Evolutionary conservation across 2,329 filamentous ascomycete genomes (phyloP).

Genomic region (Knoxdaviesia proteae): DNA sequence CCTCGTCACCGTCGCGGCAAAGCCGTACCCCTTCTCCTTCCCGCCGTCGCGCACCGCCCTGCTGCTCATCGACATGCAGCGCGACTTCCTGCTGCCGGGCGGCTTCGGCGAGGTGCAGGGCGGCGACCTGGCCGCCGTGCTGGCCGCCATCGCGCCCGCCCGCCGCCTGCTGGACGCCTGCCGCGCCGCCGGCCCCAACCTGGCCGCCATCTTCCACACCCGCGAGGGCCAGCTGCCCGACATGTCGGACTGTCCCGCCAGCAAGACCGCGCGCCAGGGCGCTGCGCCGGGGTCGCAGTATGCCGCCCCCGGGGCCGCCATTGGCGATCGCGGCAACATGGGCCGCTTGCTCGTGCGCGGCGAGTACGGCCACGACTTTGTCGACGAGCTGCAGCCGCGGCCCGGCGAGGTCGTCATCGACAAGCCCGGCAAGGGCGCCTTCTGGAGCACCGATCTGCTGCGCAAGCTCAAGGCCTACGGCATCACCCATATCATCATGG

Average conservation of each 20-base stretch:
- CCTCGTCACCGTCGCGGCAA: conserved; percentile 1
- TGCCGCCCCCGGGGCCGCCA: conserved; percentile 11
- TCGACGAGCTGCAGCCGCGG: conserved; percentile 28
- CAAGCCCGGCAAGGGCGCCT: conserved; percentile 37
- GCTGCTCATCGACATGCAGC: conserved; percentile 33
- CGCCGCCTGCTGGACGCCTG: conserved; percentile 18
- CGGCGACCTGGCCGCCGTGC: conserved; percentile 15
- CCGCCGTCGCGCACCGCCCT: conserved; percentile 22
- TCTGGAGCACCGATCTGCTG: conserved; percentile 34
- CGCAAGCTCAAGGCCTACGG: conserved; percentile 29
- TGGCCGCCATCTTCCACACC: conserved; percentile 24
- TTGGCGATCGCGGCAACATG: conserved; percentile 30
- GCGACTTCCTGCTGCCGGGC: conserved; percentile 23
- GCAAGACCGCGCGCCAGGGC: conserved; percentile 26
- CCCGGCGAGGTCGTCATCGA: conserved; percentile 33
- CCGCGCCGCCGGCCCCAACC: conserved; percentile 11
- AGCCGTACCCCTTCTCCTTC: conserved; percentile 14
- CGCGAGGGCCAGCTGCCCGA: conserved; percentile 30
- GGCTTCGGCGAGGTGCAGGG: conserved; percentile 28
- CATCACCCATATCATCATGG: conserved; percentile 34
- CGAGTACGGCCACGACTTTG: conserved; percentile 10
- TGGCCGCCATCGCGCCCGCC: conserved; percentile 20
- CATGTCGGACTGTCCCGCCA: conserved; percentile 28
- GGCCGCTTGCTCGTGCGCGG: conserved; percentile 23
- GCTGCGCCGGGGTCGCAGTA: conserved; percentile 19